Percentiles rank a stretch among this genome's conserved stretches.
These are phyloP conservation scores for Fusarium praegraminearum DNA, from an alignment of 2,329 filamentous ascomycete genomes.

Conservation along the genomic window DNA sequence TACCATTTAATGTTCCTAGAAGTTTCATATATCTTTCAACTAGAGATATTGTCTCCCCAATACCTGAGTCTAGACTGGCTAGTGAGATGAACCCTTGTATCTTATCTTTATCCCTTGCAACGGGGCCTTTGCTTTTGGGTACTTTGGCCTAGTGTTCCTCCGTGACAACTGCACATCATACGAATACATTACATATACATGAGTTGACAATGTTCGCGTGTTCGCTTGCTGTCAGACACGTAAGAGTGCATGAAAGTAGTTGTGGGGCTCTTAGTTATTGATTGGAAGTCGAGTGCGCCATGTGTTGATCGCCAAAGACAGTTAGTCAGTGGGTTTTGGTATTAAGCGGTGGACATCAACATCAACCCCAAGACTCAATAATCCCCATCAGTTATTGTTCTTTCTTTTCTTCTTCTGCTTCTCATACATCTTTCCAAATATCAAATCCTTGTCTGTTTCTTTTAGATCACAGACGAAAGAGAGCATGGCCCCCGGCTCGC, in stretches of 20 bases:
- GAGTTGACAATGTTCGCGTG: not conserved
- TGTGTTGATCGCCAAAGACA: slow-evolving; percentile 6
- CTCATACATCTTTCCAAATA: not conserved
- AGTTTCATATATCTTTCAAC: not conserved
- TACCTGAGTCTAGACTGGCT: not conserved
- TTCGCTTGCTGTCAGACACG: slow-evolving; percentile 23
- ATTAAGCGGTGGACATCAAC: slow-evolving; percentile 11
- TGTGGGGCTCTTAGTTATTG: not conserved
- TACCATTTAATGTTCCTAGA: not conserved
- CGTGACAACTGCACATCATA: not conserved
- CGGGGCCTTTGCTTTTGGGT: no score
- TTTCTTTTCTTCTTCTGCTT: not conserved
- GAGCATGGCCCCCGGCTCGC: slow-evolving; percentile 7
- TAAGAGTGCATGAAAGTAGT: slow-evolving; percentile 17
- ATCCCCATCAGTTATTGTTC: not conserved
- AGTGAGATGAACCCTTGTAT: not conserved
- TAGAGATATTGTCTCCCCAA: not conserved
- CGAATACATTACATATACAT: not conserved
- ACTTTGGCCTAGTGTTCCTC: no score
- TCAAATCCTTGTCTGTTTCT: rapidly evolving
- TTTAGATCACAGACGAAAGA: not conserved
- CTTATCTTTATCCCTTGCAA: no score
- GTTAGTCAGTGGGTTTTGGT: slow-evolving; percentile 9
- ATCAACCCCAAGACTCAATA: not conserved
- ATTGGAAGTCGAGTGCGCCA: slow-evolving; percentile 21